Conservation (phyloP, 305 asterid genomes). For the Coffea humblotiana region DNA sequence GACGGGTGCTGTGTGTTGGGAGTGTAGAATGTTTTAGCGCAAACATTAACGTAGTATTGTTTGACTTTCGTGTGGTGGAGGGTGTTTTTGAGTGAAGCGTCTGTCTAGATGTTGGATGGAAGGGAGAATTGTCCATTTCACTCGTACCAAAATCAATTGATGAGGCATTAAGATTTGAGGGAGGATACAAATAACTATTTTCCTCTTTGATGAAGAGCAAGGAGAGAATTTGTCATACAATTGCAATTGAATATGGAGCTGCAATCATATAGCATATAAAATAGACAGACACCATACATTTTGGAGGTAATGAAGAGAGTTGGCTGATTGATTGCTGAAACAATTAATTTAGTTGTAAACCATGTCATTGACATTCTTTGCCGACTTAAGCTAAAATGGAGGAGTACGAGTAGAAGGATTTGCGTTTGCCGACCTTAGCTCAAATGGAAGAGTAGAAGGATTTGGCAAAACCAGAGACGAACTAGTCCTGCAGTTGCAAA, state of each 20-base stretch:
- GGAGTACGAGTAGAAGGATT: neutral
- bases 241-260: neutral
- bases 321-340: too few species aligned
- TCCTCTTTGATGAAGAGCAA: too few species aligned
- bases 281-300: too few species aligned
- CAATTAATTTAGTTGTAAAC: neutral
- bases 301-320: neutral
- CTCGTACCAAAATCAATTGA: neutral
- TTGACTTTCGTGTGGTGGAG: neutral
- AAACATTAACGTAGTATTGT: neutral
- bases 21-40: neutral
- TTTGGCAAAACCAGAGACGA: constrained; percentile 20
- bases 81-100: neutral
- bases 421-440: constrained; percentile 45
- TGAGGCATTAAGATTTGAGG: neutral
- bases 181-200: too few species aligned
- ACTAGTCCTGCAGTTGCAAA: constrained; percentile 16
- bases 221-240: too few species aligned
- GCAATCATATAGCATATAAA: too few species aligned
- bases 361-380: too few species aligned
- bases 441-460: constrained; percentile 46
- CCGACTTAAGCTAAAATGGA: too few species aligned
- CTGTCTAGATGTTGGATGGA: neutral
- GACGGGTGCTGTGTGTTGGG: neutral
- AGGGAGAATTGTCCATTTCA: neutral